These are phyloP conservation scores for Epichloe bromicola DNA, from an alignment of 2,329 filamentous ascomycete genomes.

Conservation along the genomic window DNA sequence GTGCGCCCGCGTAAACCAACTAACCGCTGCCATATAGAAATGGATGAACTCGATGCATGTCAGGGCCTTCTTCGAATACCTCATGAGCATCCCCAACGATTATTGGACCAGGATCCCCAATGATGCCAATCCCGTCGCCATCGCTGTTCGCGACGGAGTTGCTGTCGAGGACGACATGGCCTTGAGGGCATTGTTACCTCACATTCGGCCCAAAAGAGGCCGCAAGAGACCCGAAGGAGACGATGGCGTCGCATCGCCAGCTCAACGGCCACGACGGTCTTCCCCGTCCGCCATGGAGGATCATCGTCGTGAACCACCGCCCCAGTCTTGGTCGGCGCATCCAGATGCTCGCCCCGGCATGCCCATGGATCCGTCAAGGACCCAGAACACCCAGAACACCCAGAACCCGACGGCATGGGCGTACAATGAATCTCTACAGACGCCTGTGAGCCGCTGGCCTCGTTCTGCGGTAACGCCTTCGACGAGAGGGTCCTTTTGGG, in stretches of 20 bases:
- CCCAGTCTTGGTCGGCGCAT: slow-evolving; percentile 33
- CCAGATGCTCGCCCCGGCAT: slow-evolving; percentile 25
- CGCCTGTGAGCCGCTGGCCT: slow-evolving; percentile 57
- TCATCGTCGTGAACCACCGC: slow-evolving; percentile 17
- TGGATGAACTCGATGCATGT: slow-evolving; percentile 98
- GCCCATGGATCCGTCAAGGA: slow-evolving; percentile 23
- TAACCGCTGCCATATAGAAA: slow-evolving; percentile 41
- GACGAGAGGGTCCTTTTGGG: slow-evolving; percentile 39
- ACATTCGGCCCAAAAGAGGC: slow-evolving; percentile 52
- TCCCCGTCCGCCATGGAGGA: slow-evolving; percentile 32
- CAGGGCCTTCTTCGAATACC: slow-evolving; percentile 87
- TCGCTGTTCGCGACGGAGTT: slow-evolving; percentile 65
- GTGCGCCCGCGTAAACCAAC: not conserved
- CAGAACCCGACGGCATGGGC: slow-evolving; percentile 12
- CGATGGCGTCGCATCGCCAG: slow-evolving; percentile 32
- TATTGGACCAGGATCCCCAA: slow-evolving; percentile 71
- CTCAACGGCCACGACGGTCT: slow-evolving; percentile 51
- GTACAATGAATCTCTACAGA: slow-evolving; percentile 41
- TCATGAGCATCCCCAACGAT: slow-evolving; percentile 60
- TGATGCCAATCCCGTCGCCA: slow-evolving; percentile 46
- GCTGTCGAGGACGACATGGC: slow-evolving; percentile 80
- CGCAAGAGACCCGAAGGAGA: slow-evolving; percentile 52
- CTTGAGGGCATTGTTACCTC: slow-evolving; percentile 68
- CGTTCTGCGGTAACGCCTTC: slow-evolving; percentile 64
- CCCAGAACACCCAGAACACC: slow-evolving; percentile 11